phyloP scores from a whole-genome alignment of 345 rosid species.

The Camelina sativa region DNA sequence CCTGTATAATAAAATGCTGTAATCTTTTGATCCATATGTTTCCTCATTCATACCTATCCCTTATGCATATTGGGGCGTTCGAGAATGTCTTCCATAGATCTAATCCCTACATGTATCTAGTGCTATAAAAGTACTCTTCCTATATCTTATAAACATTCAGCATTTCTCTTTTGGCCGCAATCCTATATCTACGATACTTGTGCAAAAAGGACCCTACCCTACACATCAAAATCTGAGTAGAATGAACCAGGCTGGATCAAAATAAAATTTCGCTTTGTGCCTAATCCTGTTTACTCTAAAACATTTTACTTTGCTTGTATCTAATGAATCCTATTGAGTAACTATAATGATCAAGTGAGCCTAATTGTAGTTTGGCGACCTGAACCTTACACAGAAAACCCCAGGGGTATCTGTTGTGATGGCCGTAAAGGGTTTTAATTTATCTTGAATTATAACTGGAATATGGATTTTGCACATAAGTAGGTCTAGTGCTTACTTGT shows the following conservation, averaged over 20 bases:
- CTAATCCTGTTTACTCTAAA: not conserved
- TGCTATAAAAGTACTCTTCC: constrained; percentile 3
- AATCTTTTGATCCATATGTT: not conserved
- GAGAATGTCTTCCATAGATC: not conserved
- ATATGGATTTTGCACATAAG: constrained; percentile 4
- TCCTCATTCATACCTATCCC: not conserved
- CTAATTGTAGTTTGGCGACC: constrained; percentile 7
- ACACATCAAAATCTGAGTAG: not conserved
- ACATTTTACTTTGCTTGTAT: not conserved
- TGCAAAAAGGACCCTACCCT: not conserved
- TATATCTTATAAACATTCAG: not conserved
- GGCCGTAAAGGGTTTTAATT: not conserved
- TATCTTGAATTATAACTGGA: constrained; percentile 1
- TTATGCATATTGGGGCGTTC: not conserved
- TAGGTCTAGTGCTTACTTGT: constrained; percentile 56
- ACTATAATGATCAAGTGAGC: constrained; percentile 11
- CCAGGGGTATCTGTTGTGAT: constrained; percentile 6
- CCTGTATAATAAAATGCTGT: not conserved
- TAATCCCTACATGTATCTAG: not conserved
- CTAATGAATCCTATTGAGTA: constrained; percentile 2
- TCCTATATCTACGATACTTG: not conserved
- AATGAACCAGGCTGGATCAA: constrained; percentile 12
- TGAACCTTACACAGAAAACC: not conserved
- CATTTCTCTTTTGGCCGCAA: not conserved
- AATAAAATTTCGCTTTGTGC: not conserved